Evolutionary conservation across 2,329 filamentous ascomycete genomes (phyloP).

Genomic region (Aspergillus sp.): DNA sequence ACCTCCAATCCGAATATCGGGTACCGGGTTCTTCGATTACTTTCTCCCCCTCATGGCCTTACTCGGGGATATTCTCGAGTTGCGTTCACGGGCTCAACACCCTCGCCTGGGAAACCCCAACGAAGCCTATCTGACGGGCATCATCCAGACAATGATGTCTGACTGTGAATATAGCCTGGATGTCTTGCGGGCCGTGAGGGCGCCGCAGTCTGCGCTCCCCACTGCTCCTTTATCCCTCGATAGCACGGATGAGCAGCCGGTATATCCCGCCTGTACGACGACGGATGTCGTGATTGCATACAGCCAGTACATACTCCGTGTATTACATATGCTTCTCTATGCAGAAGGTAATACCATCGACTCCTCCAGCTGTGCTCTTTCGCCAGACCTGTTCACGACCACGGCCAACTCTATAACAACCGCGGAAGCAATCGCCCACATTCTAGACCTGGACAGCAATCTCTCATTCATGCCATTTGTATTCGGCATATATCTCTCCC

Average conservation of each 20-base stretch:
- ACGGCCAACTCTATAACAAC: conserved; percentile 51
- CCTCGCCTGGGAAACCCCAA: conserved; percentile 43
- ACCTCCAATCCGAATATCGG: conserved; percentile 37
- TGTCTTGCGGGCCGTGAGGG: not conserved
- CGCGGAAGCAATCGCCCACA: conserved; percentile 47
- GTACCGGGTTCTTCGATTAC: conserved; percentile 51
- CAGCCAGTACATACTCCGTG: conserved; percentile 50
- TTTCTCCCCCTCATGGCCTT: conserved; percentile 53
- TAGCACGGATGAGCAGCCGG: not conserved
- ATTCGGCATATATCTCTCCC: conserved; percentile 54
- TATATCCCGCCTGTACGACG: too few relatives aligned
- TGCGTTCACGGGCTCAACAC: conserved; percentile 47
- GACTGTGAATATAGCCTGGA: conserved; percentile 32
- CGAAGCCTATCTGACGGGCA: conserved; percentile 33
- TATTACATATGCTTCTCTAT: conserved; percentile 50
- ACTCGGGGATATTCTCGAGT: conserved; percentile 51
- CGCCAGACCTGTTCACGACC: conserved; percentile 33
- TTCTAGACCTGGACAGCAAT: conserved; percentile 51
- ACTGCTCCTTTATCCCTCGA: not conserved
- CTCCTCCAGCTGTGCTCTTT: conserved; percentile 45
- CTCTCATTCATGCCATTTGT: conserved; percentile 55
- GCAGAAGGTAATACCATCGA: conserved; percentile 53
- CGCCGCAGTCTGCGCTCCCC: not conserved
- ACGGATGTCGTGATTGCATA: conserved; percentile 45
- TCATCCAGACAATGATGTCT: conserved; percentile 39